phyloP scores from a whole-genome alignment of 2,329 filamentous ascomycete genomes.

The Colletotrichum theobromicola region DNA sequence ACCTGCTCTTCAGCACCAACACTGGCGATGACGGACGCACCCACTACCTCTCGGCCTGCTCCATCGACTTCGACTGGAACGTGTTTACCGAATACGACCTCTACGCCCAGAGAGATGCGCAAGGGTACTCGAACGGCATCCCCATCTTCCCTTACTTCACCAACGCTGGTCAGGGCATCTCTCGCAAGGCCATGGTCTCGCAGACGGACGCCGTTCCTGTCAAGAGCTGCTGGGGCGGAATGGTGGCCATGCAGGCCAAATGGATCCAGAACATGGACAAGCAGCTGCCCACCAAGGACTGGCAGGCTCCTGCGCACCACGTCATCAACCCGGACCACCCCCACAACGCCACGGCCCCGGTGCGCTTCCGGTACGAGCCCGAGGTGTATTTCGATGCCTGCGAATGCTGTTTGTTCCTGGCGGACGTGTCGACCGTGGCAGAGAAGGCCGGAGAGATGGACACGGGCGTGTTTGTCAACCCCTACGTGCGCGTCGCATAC shows the following conservation, averaged over 20 bases:
- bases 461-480: conserved; percentile 73
- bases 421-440: conserved; percentile 48
- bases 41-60: conserved; percentile 72
- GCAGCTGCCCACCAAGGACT: conserved; percentile 35
- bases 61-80: conserved; percentile 69
- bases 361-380: conserved; percentile 50
- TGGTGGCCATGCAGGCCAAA: conserved; percentile 69
- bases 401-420: conserved; percentile 66
- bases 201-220: conserved; percentile 71
- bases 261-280: conserved; percentile 56
- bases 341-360: conserved; percentile 25
- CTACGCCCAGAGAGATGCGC: conserved; percentile 71
- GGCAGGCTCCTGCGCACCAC: conserved; percentile 25
- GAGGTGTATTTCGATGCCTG: conserved; percentile 68
- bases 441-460: conserved; percentile 27
- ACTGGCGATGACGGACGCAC: conserved; percentile 53
- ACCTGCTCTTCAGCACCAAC: conserved; percentile 68
- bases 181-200: conserved; percentile 65
- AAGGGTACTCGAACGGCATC: conserved; percentile 67
- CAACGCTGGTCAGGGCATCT: conserved; percentile 53
- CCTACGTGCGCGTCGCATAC: conserved; percentile 76
- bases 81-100: conserved; percentile 76
- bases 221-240: conserved; percentile 78
- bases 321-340: conserved; percentile 39
- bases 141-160: conserved; percentile 74